Percentiles rank a stretch among this genome's conserved stretches.
phyloP scores from a whole-genome alignment of 164 flowering plant genomes.

The Cinnamomum micranthum region DNA sequence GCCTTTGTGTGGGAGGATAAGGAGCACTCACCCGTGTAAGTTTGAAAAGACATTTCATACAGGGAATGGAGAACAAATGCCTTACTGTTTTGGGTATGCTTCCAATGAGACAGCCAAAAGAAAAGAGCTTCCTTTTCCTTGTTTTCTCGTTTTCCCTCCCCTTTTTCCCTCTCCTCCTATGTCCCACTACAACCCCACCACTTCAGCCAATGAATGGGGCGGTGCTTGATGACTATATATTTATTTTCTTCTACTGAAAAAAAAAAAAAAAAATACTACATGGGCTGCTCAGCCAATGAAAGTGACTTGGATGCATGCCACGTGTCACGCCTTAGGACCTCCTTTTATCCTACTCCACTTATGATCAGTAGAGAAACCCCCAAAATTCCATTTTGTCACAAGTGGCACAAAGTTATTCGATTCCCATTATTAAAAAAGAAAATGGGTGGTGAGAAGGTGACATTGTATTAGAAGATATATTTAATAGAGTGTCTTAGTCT shows the following conservation, averaged over 20 bases:
- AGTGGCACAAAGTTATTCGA: constrained; percentile 13
- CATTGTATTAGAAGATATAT: neutral
- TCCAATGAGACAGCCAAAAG: neutral
- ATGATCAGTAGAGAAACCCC: neutral
- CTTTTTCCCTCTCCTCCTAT: neutral
- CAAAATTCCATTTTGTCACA: constrained; percentile 2
- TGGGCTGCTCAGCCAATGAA: constrained; percentile 2
- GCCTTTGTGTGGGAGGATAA: constrained; percentile 4
- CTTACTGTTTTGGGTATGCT: constrained; percentile 10
- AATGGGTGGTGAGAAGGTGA: neutral
- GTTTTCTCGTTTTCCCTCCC: neutral
- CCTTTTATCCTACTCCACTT: constrained; percentile 12
- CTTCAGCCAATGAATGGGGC: constrained; percentile 23
- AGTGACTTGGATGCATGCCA: constrained; percentile 15
- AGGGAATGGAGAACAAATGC: constrained; percentile 8
- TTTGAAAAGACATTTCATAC: constrained; percentile 11
- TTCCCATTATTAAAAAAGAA: constrained; percentile 6
- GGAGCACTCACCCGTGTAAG: constrained; percentile 13
- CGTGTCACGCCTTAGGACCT: constrained; percentile 3
- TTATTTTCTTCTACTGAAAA: neutral
- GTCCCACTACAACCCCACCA: neutral
- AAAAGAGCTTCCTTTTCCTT: constrained; percentile 3
- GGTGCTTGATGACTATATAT: constrained; percentile 4
- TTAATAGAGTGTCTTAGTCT: neutral
- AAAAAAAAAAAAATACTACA: neutral